Conservation (phyloP, 345 rosid species). For the Alliaria petiolata region DNA sequence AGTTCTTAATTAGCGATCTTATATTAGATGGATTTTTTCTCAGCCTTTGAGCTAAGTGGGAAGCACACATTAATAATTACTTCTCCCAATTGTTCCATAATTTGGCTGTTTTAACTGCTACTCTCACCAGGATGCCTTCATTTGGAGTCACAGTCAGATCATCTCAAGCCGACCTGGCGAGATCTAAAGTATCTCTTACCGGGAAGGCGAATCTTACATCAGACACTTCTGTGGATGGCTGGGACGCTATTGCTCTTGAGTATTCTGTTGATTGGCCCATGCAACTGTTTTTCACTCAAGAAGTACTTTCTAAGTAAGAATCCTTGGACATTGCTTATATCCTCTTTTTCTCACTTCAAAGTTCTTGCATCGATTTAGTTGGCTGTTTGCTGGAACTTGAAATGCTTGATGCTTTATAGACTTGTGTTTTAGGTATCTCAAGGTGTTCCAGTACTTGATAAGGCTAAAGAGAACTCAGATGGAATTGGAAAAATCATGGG, state of each 20-base stretch:
- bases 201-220: conserved; percentile 48
- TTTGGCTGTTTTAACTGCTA: conserved; percentile 9
- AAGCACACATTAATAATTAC: conserved; percentile 8
- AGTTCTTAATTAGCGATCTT: not conserved
- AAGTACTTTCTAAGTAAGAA: conserved; percentile 88
- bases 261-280: conserved; percentile 96
- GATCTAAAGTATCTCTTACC: conserved; percentile 43
- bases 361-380: conserved; percentile 13
- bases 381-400: conserved; percentile 7
- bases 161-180: conserved; percentile 55
- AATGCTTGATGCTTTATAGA: not conserved
- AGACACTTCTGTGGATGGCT: conserved; percentile 68
- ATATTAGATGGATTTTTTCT: not conserved
- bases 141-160: conserved; percentile 75
- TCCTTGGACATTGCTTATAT: not conserved
- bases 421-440: conserved; percentile 61
- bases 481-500: conserved; percentile 99
- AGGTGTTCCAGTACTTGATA: conserved; percentile 83
- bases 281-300: conserved; percentile 89
- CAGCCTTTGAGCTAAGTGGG: conserved; percentile 1
- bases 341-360: not conserved
- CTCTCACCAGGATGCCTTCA: conserved; percentile 67
- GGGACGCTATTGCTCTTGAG: conserved; percentile 93
- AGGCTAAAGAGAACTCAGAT: conserved; percentile 89
- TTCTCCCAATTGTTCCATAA: conserved; percentile 5